phyloP scores from a whole-genome alignment of 164 flowering plant species.

The Vitis cinerea region DNA sequence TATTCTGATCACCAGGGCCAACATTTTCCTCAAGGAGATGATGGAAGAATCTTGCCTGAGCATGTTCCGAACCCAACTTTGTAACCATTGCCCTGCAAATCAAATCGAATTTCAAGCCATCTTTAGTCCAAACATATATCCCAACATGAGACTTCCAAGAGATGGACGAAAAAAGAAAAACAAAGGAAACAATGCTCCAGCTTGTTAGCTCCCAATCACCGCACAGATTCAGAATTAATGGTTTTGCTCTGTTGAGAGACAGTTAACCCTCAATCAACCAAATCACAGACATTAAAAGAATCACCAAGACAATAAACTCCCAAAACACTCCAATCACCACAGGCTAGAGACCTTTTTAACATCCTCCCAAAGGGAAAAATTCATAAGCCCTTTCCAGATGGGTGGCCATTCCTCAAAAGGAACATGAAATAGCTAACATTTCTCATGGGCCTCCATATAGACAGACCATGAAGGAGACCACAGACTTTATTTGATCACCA shows the following conservation, averaged over 20 bases:
- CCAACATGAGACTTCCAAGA: background rate
- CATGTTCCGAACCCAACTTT: conserved; percentile 91
- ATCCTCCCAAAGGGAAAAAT: no score
- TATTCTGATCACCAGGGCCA: background rate
- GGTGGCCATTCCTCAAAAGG: background rate
- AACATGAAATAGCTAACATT: background rate
- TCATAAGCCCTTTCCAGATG: background rate
- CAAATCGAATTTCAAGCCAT: background rate
- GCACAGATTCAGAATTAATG: background rate
- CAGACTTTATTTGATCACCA: no score
- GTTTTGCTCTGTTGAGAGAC: background rate
- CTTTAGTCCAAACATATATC: no score
- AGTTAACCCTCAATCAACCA: background rate
- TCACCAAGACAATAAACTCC: no score
- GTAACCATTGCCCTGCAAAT: conserved; percentile 84
- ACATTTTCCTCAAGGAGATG: conserved; percentile 32
- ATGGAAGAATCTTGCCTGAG: conserved; percentile 74
- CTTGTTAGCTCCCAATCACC: background rate
- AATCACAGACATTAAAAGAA: no score
- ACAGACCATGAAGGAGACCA: no score
- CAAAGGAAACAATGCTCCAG: background rate
- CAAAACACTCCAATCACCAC: no score
- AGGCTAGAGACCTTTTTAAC: no score
- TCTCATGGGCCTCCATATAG: no score
- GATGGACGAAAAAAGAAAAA: background rate